Conservation (phyloP, 129 eudicot species). For the Glebionis coronaria region DNA sequence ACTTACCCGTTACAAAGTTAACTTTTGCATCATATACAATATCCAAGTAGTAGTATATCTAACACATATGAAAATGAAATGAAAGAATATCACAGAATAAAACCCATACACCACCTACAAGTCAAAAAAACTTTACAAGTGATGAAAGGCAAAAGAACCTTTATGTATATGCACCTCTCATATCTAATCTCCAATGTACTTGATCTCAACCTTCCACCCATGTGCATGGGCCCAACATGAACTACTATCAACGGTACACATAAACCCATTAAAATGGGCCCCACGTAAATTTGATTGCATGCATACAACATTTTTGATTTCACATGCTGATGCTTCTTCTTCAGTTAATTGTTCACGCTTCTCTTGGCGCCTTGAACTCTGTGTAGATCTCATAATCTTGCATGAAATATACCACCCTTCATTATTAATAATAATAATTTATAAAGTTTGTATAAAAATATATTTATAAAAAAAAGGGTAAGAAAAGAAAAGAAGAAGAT, state of each 20-base stretch:
- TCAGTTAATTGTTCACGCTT: slow-evolving; percentile 35
- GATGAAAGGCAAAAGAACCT: not conserved
- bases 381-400: slow-evolving; percentile 22
- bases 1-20: too few relatives aligned
- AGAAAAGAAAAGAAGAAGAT: too few relatives aligned
- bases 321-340: not conserved
- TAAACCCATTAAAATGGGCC: not conserved
- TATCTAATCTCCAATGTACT: not conserved
- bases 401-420: too few relatives aligned
- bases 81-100: too few relatives aligned
- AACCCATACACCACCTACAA: too few relatives aligned
- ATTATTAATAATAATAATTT: not conserved
- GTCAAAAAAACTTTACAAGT: too few relatives aligned
- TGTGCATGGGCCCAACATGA: not conserved
- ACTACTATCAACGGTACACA: not conserved
- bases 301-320: not conserved
- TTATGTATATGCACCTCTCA: not conserved
- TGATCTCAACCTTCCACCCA: not conserved
- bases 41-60: too few relatives aligned
- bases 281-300: not conserved
- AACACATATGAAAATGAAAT: too few relatives aligned
- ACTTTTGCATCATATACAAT: too few relatives aligned
- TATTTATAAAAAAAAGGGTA: not conserved
- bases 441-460: not conserved
- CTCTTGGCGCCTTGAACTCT: slow-evolving; percentile 50